Percentiles rank a stretch among this genome's conserved stretches.
Evolutionary conservation across 257 asterid species (phyloP).

Genomic region (Rauvolfia tetraphylla): DNA sequence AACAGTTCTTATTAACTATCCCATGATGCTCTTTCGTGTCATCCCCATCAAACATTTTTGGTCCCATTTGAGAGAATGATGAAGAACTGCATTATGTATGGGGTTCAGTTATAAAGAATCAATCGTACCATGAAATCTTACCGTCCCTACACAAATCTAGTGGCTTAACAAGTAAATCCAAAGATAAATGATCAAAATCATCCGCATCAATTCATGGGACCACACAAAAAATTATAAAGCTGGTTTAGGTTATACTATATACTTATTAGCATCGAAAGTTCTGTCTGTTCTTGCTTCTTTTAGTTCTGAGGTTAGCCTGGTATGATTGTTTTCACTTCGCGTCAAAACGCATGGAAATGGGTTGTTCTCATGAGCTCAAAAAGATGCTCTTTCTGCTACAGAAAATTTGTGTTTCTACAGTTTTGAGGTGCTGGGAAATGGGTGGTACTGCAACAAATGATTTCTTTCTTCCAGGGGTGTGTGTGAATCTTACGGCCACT

Average conservation of each 20-base stretch:
- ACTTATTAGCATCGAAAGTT: neutral
- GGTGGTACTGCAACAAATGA: no score
- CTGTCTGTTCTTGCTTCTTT: neutral
- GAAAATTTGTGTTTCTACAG: neutral
- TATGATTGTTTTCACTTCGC: neutral
- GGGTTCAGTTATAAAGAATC: conserved; percentile 17
- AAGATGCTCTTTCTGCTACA: neutral
- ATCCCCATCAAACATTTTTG: neutral
- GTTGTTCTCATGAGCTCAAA: neutral
- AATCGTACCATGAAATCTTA: conserved; percentile 22
- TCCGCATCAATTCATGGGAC: conserved; percentile 10
- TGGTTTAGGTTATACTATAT: neutral
- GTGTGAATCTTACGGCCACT: no score
- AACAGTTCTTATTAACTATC: neutral
- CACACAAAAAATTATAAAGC: neutral
- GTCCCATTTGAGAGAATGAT: conserved; percentile 15
- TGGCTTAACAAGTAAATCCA: conserved; percentile 15
- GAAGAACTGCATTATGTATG: neutral
- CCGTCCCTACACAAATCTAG: conserved; percentile 19
- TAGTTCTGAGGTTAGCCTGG: neutral
- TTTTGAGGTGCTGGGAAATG: no score
- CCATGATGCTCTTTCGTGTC: neutral
- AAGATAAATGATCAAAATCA: conserved; percentile 12
- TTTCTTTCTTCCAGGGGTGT: no score
- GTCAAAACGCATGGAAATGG: neutral